phyloP scores from a whole-genome alignment of 2,329 filamentous ascomycete genomes.

The Geoglossum cookeanum region DNA sequence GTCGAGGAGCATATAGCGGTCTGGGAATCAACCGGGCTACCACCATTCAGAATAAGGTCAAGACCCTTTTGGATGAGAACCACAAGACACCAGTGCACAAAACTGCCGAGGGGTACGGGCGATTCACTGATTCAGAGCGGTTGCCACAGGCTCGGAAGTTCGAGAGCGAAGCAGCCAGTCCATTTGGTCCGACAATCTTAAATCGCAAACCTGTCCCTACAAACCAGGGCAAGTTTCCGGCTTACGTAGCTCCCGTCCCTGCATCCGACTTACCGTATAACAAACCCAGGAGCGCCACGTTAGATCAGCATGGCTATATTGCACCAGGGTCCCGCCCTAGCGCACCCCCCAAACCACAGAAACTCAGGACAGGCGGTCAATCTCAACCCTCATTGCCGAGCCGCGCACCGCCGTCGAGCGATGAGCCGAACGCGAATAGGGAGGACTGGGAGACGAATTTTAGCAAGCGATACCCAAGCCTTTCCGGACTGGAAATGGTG shows the following conservation, averaged over 20 bases:
- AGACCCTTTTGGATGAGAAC: conserved; percentile 66
- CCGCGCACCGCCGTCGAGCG: conserved; percentile 25
- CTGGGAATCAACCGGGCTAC: conserved; percentile 43
- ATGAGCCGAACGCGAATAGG: conserved; percentile 27
- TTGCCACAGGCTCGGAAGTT: neutral
- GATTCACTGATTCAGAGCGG: conserved; percentile 43
- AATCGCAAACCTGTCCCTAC: neutral
- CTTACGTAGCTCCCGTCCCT: neutral
- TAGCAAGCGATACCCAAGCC: conserved; percentile 67
- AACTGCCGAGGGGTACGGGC: conserved; percentile 79
- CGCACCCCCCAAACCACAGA: conserved; percentile 28
- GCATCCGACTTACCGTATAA: neutral
- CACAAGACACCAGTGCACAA: conserved; percentile 38
- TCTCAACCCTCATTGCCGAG: conserved; percentile 13
- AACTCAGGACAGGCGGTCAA: conserved; percentile 1
- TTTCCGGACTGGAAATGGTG: conserved; percentile 76
- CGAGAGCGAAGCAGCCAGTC: neutral
- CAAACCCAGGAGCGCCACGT: neutral
- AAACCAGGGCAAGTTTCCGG: neutral
- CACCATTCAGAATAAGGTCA: conserved; percentile 84
- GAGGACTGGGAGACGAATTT: conserved; percentile 56
- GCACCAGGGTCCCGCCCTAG: conserved; percentile 24
- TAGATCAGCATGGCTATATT: conserved; percentile 5
- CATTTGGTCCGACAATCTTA: neutral
- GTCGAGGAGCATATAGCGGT: conserved; percentile 21